phyloP scores from a whole-genome alignment of 163 green algal species.

The Chlorella variabilis region DNA sequence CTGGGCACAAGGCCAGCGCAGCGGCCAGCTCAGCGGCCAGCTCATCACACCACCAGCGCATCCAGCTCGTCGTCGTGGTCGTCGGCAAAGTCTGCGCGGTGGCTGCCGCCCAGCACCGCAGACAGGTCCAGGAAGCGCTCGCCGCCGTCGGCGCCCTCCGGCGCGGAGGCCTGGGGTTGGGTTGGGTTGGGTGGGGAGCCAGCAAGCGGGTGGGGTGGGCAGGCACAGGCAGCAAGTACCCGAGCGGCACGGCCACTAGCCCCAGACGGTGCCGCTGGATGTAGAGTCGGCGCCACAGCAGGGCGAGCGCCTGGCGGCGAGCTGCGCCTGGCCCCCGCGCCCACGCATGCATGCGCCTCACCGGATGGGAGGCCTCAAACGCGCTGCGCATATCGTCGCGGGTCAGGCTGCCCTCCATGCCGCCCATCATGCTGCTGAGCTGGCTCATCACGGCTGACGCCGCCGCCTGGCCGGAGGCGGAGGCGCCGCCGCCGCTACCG shows the following conservation, averaged over 20 bases:
- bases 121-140: conserved; percentile 30
- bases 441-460: not conserved
- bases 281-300: too few species aligned
- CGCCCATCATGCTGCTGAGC: conserved; percentile 15
- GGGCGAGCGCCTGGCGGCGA: too few species aligned
- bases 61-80: conserved; percentile 25
- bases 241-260: too few species aligned
- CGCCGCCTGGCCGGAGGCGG: not conserved
- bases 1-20: too few species aligned
- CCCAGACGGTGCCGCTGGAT: too few species aligned
- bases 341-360: too few species aligned
- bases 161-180: not conserved
- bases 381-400: conserved; percentile 2
- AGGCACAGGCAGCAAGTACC: too few species aligned
- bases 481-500: not conserved
- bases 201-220: too few species aligned
- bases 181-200: too few species aligned
- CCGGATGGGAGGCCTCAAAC: not conserved
- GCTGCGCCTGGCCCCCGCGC: too few species aligned
- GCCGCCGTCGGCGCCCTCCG: not conserved
- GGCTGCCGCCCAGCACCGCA: not conserved
- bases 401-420: conserved; percentile 5
- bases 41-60: conserved; percentile 22
- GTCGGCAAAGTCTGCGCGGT: not conserved
- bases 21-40: not conserved